Percentiles rank a stretch among this genome's conserved stretches.
phyloP scores from a whole-genome alignment of 1,284 basidiomycete species.

The Austropuccinia psidii region DNA sequence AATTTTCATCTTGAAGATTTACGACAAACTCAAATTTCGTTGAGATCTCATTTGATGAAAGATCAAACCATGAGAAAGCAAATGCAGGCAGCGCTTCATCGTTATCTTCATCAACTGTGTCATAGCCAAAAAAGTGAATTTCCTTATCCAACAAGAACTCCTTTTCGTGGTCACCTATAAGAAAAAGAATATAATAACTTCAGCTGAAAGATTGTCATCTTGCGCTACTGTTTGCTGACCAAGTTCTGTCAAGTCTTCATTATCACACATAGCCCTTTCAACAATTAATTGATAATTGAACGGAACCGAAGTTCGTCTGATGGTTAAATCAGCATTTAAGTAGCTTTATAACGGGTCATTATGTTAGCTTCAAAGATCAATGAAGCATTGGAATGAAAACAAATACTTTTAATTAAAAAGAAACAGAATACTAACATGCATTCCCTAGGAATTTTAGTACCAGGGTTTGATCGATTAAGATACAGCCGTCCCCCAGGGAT shows the following conservation, averaged over 20 bases:
- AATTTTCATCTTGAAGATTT: constrained; percentile 1
- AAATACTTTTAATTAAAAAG: background rate
- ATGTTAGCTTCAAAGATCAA: background rate
- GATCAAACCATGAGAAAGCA: constrained; percentile 26
- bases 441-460: constrained; percentile 81
- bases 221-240: constrained; percentile 78
- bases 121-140: constrained; percentile 4
- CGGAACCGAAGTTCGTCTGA: constrained; percentile 71
- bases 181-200: background rate
- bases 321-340: constrained; percentile 88
- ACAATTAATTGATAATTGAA: constrained; percentile 94
- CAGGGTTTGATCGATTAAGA: constrained; percentile 72
- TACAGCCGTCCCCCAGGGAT: constrained; percentile 86
- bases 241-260: constrained; percentile 89
- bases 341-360: constrained; percentile 56
- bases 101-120: constrained; percentile 4
- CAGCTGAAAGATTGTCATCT: background rate
- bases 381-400: background rate
- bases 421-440: constrained; percentile 70
- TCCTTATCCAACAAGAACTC: constrained; percentile 18
- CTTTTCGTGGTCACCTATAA: constrained; percentile 18
- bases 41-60: background rate
- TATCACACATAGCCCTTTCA: constrained; percentile 88
- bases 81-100: constrained; percentile 4
- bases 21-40: constrained; percentile 30